phyloP scores from a whole-genome alignment of 1,284 basidiomycete species.

The Ustilago tritici region DNA sequence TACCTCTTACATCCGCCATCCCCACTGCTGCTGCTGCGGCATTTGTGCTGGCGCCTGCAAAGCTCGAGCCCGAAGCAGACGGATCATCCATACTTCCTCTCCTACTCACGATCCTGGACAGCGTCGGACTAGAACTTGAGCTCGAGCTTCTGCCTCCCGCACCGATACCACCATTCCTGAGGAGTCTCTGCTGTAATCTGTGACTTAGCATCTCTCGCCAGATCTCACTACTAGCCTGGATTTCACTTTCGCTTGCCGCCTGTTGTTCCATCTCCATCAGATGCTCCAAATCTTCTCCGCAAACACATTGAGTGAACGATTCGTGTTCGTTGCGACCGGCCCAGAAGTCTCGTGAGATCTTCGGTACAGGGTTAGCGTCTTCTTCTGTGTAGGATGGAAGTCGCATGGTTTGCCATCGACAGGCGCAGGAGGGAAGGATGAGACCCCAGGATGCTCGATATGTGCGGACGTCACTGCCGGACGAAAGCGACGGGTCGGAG shows the following conservation, averaged over 20 bases:
- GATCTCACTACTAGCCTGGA: slow-evolving; percentile 40
- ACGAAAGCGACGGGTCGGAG: slow-evolving; percentile 26
- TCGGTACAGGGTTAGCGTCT: slow-evolving; percentile 54
- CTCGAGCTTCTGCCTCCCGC: background rate
- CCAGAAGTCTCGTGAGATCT: slow-evolving; percentile 47
- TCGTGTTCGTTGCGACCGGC: slow-evolving; percentile 53
- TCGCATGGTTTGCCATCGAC: slow-evolving; percentile 46
- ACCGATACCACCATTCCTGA: slow-evolving; percentile 7
- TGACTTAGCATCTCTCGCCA: slow-evolving; percentile 50
- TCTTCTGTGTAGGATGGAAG: slow-evolving; percentile 46
- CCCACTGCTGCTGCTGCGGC: background rate
- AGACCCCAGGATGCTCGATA: slow-evolving; percentile 42
- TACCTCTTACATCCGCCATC: slow-evolving; percentile 11
- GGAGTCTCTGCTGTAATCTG: slow-evolving; percentile 35
- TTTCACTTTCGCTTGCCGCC: slow-evolving; percentile 38
- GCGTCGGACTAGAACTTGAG: slow-evolving; percentile 4
- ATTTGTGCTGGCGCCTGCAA: background rate
- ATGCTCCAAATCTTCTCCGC: slow-evolving; percentile 47
- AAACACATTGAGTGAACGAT: slow-evolving; percentile 50
- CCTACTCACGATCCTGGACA: slow-evolving; percentile 1
- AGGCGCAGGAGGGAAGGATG: slow-evolving; percentile 49
- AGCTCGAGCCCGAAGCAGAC: background rate
- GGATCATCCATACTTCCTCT: background rate
- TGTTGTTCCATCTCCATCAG: slow-evolving; percentile 49
- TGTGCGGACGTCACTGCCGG: slow-evolving; percentile 28